Evolutionary conservation across 2,329 filamentous ascomycete genomes (phyloP), one percentile per base, ranked within the genome.

Genomic region (Colletotrichum liriopes): DNA sequence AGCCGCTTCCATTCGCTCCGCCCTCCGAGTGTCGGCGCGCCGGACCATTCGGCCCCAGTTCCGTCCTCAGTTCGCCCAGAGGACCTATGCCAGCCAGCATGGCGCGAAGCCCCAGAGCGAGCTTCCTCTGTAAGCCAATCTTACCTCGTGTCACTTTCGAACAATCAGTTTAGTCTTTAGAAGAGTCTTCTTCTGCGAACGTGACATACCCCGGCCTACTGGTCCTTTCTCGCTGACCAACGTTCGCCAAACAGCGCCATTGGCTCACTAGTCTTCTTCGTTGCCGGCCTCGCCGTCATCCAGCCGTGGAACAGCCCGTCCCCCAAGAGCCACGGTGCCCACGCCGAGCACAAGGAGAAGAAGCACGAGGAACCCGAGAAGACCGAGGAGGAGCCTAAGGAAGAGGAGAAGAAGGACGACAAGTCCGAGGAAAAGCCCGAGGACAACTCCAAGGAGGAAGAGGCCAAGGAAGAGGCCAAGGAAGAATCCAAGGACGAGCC

Each of bases 401-500:
- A 70, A 45, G 60, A 68, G n/a, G 18, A 32, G n/a, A 8, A 72
- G 59, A 67, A 73, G 37, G 73, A 74, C 12, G 49, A 65, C 20
- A 66, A 55, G 61, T 29, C 47, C 5, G 60, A 76, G 29, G 71
- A 74, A 54, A 63, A 63, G 23, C 16, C 49, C 5, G 39, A 51
- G 18, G 52, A 52, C 8, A 32, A 56, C 29, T 9, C 29, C 0
- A 51, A 64, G 16, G 74, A 76, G 56, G 76, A 79, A 59, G 55
- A 67, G 52, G 74, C 77, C 41, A 73, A 79, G 59, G 68, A 77
- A n/a, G 77, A 77, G 65, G 7, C 67, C 32, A 74, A 76, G 56
- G 76, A 79, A 58, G 55, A 67, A 52, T 74, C 77, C 47, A 73
- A 79, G 58, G 69, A 77, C n/a, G 77, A 77, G 65, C 14, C 67